Evolutionary conservation across 352 stramenopile species (phyloP).

Genomic region (Pythium apleroticum): DNA sequence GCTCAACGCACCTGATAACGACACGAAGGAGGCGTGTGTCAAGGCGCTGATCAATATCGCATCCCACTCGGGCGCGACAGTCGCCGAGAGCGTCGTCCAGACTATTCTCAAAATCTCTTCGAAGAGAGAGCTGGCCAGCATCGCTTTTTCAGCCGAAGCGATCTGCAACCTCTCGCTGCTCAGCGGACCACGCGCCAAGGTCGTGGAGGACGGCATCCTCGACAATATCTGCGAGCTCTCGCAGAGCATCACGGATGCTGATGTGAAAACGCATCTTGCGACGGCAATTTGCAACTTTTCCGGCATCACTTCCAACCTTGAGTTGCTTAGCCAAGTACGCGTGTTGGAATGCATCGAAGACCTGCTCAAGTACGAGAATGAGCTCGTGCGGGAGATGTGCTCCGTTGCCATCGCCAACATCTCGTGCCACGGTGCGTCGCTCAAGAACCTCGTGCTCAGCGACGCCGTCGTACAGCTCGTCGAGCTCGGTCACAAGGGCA

Average conservation of each 20-base stretch:
- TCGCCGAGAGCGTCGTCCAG: constrained; percentile 77
- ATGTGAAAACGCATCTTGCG: constrained; percentile 60
- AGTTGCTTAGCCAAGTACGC: constrained; percentile 58
- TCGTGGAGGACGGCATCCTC: constrained; percentile 78
- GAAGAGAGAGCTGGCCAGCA: constrained; percentile 56
- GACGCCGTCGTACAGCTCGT: constrained; percentile 68
- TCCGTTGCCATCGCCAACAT: constrained; percentile 77
- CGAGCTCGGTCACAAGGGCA: constrained; percentile 53
- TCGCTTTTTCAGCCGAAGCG: constrained; percentile 61
- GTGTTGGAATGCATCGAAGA: constrained; percentile 76
- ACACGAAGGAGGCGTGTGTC: constrained; percentile 83
- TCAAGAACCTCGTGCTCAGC: constrained; percentile 68
- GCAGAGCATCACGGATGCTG: constrained; percentile 36
- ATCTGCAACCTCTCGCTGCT: constrained; percentile 82
- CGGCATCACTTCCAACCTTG: constrained; percentile 61
- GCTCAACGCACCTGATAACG: constrained; percentile 76
- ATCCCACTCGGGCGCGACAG: constrained; percentile 52
- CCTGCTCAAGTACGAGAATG: constrained; percentile 72
- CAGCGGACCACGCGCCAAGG: constrained; percentile 61
- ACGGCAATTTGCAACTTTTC: constrained; percentile 84
- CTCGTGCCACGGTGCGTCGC: constrained; percentile 53
- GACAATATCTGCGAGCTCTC: constrained; percentile 71
- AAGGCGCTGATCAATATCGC: constrained; percentile 87
- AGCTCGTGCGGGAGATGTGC: constrained; percentile 64
- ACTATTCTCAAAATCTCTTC: constrained; percentile 75